A percentile compares a stretch with the other conserved stretches of the same genome.
Conservation (phyloP, 1,284 basidiomycete genomes). For the Dichomitus squalens region DNA sequence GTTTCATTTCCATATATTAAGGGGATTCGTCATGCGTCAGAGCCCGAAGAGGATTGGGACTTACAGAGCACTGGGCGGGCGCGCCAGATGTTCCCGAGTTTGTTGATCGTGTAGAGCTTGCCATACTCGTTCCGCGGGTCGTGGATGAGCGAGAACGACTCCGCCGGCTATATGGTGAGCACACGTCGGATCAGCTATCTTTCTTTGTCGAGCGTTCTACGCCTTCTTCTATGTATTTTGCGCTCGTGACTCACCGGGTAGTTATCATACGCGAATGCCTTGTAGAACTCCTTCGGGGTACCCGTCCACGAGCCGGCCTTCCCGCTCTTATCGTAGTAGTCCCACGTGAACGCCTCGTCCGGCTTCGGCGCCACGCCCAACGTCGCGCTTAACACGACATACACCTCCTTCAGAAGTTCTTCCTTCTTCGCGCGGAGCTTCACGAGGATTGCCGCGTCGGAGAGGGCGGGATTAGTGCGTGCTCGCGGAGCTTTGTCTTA, state of each 20-base stretch:
- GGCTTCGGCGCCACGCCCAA: conserved; percentile 84
- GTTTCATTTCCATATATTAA: too few relatives aligned
- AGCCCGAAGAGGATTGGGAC: conserved; percentile 35
- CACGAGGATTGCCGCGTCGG: conserved; percentile 44
- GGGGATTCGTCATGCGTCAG: too few relatives aligned
- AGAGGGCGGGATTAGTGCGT: conserved; percentile 62
- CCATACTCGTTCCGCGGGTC: conserved; percentile 87
- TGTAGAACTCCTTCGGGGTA: conserved; percentile 82
- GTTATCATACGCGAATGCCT: conserved; percentile 45
- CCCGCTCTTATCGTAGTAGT: conserved; percentile 83
- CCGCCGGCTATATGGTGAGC: conserved; percentile 45
- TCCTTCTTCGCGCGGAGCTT: conserved; percentile 81
- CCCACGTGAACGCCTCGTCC: conserved; percentile 79
- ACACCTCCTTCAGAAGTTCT: conserved; percentile 82
- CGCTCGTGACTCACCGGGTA: conserved; percentile 49
- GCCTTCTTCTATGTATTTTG: not conserved
- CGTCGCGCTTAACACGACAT: conserved; percentile 84
- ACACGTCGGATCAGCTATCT: not conserved
- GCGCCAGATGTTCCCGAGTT: conserved; percentile 91
- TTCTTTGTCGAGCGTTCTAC: not conserved
- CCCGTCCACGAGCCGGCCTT: conserved; percentile 80
- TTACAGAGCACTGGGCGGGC: conserved; percentile 81
- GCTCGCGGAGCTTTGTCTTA: conserved; percentile 90
- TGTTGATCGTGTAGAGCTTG: conserved; percentile 91
- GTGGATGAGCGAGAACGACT: conserved; percentile 91